Evolutionary conservation across 2,329 filamentous ascomycete species (phyloP).

Genomic region (Atkinsonella texensis): DNA sequence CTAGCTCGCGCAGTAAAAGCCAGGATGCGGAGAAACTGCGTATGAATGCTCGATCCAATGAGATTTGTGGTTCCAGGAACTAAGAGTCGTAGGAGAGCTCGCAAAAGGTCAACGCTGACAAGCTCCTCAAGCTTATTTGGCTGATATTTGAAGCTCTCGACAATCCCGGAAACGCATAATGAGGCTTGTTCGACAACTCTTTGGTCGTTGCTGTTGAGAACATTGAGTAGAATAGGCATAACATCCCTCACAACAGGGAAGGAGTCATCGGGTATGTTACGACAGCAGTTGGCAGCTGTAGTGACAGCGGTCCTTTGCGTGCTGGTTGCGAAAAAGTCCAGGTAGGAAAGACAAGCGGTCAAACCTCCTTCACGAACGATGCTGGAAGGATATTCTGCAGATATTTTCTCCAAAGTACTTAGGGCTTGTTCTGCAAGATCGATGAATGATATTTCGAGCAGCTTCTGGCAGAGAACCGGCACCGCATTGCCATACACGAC

Average conservation of each 20-base stretch:
- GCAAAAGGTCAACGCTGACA: conserved; percentile 76
- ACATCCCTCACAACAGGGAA: conserved; percentile 87
- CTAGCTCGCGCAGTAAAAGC: conserved; percentile 85
- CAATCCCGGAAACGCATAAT: conserved; percentile 86
- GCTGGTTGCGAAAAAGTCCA: conserved; percentile 96
- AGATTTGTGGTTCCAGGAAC: conserved; percentile 91
- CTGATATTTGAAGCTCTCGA: conserved; percentile 91
- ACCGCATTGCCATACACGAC: conserved; percentile 97
- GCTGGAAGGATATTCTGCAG: conserved; percentile 83
- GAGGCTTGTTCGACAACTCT: conserved; percentile 95
- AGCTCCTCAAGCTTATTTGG: conserved; percentile 83
- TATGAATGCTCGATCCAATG: conserved; percentile 89
- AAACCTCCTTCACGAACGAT: conserved; percentile 94
- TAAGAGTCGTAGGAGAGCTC: conserved; percentile 73
- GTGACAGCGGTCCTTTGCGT: conserved; percentile 95
- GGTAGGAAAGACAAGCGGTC: conserved; percentile 87
- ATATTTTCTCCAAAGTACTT: conserved; percentile 95
- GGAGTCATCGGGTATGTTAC: conserved; percentile 88
- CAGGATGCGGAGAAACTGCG: conserved; percentile 84
- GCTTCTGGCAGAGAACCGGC: conserved; percentile 84
- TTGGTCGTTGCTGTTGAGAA: conserved; percentile 84
- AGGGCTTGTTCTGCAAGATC: conserved; percentile 94
- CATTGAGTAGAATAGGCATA: conserved; percentile 89
- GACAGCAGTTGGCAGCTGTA: conserved; percentile 94
- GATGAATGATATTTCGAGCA: conserved; percentile 93